Base-by-base conservation (phyloP, 2,329 filamentous ascomycete genomes). In the Fonsecaea nubica region DNA sequence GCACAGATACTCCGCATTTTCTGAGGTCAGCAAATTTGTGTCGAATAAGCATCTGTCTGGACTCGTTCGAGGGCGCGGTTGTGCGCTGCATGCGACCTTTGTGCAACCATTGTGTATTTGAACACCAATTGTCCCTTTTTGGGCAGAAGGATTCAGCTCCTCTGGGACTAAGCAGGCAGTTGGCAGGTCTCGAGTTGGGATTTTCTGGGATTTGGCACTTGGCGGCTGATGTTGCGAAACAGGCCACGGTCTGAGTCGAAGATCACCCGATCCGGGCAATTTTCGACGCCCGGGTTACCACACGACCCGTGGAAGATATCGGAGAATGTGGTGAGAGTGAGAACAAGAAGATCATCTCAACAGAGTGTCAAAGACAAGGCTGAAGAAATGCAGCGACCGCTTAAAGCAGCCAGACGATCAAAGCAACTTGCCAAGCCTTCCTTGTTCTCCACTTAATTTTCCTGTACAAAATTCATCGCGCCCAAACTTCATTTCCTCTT, bases 401-500 rank as follows among this genome's bases (percentile, higher is more conserved):
- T 35, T 35, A 32, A 55, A 25, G 52, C 52, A 55, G 64, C 64
- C 64, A 32, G 12, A 40, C 50, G 5, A 30, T 18, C 15, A 13
- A 15, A 32, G 25, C 13, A 30, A 4, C 45, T 4, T 25, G 45
- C 45, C 45, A 50, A 50, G 45, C 45, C n/a, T 21, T 3, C 4
- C 9, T 12, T 21, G n/a, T n/a, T 21, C 36, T 18, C 67, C 48
- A 48, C 36, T 55, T 10, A 10, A 3, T 50, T 25, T 50, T 25
- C 9, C 30, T 15, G n/a, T 67, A 63, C 64, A 67, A 67, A 67
- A 61, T 59, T 62, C 5, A 45, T 35, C 21, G 32, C 38, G 32
- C 48, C 59, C 52, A 42, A 18, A 12, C 64, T 36, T 67, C 60
- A 55, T 62, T 36, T 62, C 61, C 69, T 74, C 36, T 64, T 32